These are phyloP conservation scores for Phytophthora palmivora DNA, from an alignment of 352 stramenopile genomes.

Conservation along the genomic window DNA sequence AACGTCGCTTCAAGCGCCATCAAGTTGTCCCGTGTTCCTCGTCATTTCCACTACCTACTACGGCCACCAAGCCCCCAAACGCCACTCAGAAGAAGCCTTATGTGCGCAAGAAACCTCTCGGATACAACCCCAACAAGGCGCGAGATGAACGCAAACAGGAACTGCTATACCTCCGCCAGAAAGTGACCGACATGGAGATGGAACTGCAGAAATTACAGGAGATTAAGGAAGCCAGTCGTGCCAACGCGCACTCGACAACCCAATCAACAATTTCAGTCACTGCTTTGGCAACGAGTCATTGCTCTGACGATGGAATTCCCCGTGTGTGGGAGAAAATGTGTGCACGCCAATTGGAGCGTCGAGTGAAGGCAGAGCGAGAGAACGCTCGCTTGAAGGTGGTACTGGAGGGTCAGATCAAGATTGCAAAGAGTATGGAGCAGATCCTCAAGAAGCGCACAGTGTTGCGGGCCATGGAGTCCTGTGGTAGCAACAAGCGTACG, in stretches of 20 bases:
- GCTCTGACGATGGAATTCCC: constrained; percentile 16
- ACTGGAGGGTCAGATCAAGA: constrained; percentile 46
- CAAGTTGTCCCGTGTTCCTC: constrained; percentile 24
- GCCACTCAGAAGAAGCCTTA: constrained; percentile 29
- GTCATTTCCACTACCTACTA: background rate
- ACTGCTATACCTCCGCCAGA: constrained; percentile 50
- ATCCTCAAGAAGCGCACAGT: constrained; percentile 43
- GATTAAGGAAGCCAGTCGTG: constrained; percentile 14
- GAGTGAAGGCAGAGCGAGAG: constrained; percentile 43
- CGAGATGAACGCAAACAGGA: constrained; percentile 50
- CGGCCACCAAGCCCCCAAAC: background rate
- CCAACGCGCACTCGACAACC: background rate
- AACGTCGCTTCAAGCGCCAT: constrained; percentile 20
- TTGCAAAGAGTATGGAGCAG: constrained; percentile 48
- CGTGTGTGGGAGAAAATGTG: constrained; percentile 46
- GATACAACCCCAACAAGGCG: constrained; percentile 54
- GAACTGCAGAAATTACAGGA: constrained; percentile 39
- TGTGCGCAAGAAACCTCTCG: constrained; percentile 36
- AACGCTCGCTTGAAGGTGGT: constrained; percentile 46
- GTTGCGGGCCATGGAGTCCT: constrained; percentile 33
- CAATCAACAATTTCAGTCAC: background rate
- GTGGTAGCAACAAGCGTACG: constrained; percentile 39
- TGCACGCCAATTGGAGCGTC: constrained; percentile 29
- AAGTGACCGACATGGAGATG: constrained; percentile 47
- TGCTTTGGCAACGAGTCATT: constrained; percentile 1